These are phyloP conservation scores for Pelomyxa schiedti DNA, from an alignment of 78 protist genomes.

Conservation along the genomic window DNA sequence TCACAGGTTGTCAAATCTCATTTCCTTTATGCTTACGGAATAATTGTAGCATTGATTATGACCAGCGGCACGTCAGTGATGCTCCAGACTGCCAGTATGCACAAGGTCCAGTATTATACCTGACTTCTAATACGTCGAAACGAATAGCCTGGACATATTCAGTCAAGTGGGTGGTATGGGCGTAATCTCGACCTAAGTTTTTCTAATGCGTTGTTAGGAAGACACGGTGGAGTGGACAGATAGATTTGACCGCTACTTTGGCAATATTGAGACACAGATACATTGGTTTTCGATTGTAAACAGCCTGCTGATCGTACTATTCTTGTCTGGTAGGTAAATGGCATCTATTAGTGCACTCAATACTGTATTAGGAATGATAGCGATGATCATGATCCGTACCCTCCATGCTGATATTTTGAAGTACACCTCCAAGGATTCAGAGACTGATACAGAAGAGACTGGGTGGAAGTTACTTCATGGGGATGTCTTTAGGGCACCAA, in stretches of 20 bases:
- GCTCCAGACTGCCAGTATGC: neutral
- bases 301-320: conserved; percentile 82
- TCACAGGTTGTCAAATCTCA: neutral
- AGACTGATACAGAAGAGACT: conserved; percentile 66
- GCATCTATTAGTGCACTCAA: no score
- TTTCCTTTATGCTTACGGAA: neutral
- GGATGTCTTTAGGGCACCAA: conserved; percentile 94
- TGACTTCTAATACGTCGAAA: neutral
- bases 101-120: neutral
- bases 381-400: conserved; percentile 84
- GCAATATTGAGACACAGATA: conserved; percentile 39
- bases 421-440: conserved; percentile 47
- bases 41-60: neutral
- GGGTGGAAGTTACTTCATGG: conserved; percentile 98
- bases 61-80: neutral
- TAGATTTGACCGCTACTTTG: conserved; percentile 90
- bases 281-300: conserved; percentile 95
- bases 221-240: conserved; percentile 71
- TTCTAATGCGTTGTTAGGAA: no score
- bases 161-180: conserved; percentile 57
- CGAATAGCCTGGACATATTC: conserved; percentile 53
- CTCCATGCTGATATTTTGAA: conserved; percentile 64
- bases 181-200: no score
- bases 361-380: conserved; percentile 74
- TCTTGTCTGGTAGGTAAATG: conserved; percentile 62